A percentile compares a stretch with the other conserved stretches of the same genome.
These are phyloP conservation scores for Saccharomycopsis sp. DNA, from an alignment of 805 yeast species.

Conservation along the genomic window DNA sequence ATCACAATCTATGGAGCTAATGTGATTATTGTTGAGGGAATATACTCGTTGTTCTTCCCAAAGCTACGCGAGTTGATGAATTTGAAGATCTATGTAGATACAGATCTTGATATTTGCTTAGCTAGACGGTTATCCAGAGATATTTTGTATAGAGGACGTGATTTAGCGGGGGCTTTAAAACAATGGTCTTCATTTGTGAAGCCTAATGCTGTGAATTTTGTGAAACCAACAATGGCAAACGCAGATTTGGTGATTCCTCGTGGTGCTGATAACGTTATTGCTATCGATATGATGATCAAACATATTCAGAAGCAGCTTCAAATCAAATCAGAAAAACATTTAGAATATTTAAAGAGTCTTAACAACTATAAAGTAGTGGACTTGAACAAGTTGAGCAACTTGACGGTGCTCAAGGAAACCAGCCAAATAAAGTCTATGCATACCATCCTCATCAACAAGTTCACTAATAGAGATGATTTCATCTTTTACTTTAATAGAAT, in stretches of 20 bases:
- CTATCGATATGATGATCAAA: slow-evolving; percentile 69
- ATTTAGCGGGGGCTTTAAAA: slow-evolving; percentile 67
- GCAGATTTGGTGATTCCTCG: slow-evolving; percentile 92
- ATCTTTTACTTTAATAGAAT: slow-evolving; percentile 81
- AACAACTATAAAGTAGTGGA: slow-evolving; percentile 21
- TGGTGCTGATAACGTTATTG: slow-evolving; percentile 65
- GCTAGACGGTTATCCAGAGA: slow-evolving; percentile 86
- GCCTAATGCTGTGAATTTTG: slow-evolving; percentile 76
- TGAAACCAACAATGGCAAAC: slow-evolving; percentile 65
- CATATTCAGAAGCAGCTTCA: slow-evolving; percentile 71
- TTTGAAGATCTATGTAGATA: slow-evolving; percentile 83
- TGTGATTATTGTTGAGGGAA: slow-evolving; percentile 87
- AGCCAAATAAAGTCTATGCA: slow-evolving; percentile 69
- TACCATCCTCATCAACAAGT: slow-evolving; percentile 55
- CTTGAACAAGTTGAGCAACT: slow-evolving; percentile 41
- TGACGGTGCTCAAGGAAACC: slow-evolving; percentile 33
- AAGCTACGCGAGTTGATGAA: slow-evolving; percentile 73
- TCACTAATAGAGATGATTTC: slow-evolving; percentile 65
- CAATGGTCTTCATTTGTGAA: slow-evolving; percentile 93
- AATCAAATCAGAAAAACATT: slow-evolving; percentile 59
- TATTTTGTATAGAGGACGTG: slow-evolving; percentile 79
- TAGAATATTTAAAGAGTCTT: slow-evolving; percentile 52
- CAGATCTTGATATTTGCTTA: slow-evolving; percentile 87
- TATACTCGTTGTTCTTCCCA: slow-evolving; percentile 70
- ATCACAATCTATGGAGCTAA: slow-evolving; percentile 87